Conservation (phyloP, 106 monocot species). For the Dendrobium catenatum region DNA sequence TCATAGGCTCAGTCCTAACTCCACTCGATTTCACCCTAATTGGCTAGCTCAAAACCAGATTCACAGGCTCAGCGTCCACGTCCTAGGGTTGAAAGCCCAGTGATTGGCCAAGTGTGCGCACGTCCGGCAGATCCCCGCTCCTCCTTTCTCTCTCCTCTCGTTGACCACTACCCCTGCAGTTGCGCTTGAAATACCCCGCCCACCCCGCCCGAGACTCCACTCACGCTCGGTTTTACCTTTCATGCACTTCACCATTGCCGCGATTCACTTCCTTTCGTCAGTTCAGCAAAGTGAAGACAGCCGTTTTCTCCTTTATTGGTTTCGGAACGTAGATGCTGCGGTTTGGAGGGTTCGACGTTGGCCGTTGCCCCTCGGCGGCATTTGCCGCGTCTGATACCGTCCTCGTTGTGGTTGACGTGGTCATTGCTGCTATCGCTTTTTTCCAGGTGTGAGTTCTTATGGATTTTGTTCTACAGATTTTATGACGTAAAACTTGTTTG, state of each 20-base stretch:
- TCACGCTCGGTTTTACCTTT: neutral
- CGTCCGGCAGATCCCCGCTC: neutral
- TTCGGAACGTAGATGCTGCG: neutral
- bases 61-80: neutral
- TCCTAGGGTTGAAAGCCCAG: neutral
- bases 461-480: neutral
- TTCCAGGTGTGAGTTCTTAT: conserved; percentile 33
- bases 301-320: neutral
- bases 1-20: too few species aligned
- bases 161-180: neutral
- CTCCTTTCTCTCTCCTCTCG: neutral
- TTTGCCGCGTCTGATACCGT: conserved; percentile 21
- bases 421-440: conserved; percentile 56
- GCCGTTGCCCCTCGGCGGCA: conserved; percentile 35
- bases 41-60: too few species aligned
- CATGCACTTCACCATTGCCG: neutral
- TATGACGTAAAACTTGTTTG: neutral
- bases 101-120: neutral
- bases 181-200: too few species aligned
- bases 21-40: too few species aligned
- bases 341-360: neutral
- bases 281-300: neutral
- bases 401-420: conserved; percentile 42
- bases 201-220: neutral
- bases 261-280: neutral